Base-by-base conservation (phyloP, 805 yeast genomes). In the Wickerhamiella occidentalis region DNA sequence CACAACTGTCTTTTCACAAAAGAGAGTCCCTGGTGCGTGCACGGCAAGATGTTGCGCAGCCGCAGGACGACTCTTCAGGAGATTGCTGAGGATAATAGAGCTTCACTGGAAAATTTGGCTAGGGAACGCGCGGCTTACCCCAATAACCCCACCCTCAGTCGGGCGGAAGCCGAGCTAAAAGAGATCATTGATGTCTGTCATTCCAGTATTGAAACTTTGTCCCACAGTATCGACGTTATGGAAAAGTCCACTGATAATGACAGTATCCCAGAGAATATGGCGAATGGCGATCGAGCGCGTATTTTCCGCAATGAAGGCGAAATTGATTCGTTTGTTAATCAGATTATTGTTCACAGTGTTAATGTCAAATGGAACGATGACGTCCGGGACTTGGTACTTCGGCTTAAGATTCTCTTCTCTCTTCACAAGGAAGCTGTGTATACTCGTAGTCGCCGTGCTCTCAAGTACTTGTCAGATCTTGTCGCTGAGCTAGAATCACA, bases 301-400 rank as follows among this genome's bases (percentile, higher is more conserved):
- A 45, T 45, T 17, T 23, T 45, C 23, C 17, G 19, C 11, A 15
- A 36, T 23, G 40, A 23, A 6, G 44, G 44, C 15, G 44, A 33
- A 21, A 3, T 22, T n/a, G 47, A 45, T 9, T n/a, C 18, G 8
- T 82, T 77, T 64, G 74, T 73, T 52, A 87, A 88, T 61, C 68
- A 86, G 45, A 85, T 82, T 62, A 75, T 80, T 52, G 66, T 85
- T 19, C 87, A 86, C 56, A 77, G 81, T 50, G 71, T 85, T 62
- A 76, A 80, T 57, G 61, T 87, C 56, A 82, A 79, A 56, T 87
- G 96, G 95, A 81, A 83, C 62, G 79, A 82, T 52, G 60, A 67
- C 2, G 73, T 79, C 8, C 68, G 96, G 50, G 78, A 86, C 57
- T 67, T 76, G 11, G 66, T 85, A 41, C 73, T 76, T 60, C 73